Conservation (phyloP, 768 basidiomycete species). For the Leccinellum luteum region DNA sequence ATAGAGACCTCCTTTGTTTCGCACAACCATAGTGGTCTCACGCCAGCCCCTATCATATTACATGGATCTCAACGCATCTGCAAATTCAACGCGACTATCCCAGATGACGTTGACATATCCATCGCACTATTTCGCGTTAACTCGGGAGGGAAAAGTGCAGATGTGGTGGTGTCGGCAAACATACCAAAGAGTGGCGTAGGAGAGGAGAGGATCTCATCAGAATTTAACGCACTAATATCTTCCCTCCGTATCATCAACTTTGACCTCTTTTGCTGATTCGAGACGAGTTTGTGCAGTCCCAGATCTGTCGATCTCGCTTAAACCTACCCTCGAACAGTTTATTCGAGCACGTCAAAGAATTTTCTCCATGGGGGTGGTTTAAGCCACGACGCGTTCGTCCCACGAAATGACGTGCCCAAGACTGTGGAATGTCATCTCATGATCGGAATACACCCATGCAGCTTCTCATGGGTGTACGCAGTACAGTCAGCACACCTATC, state of each 20-base stretch:
- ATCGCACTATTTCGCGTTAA: slow-evolving; percentile 81
- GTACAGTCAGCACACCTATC: background rate
- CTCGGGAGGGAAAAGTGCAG: slow-evolving; percentile 52
- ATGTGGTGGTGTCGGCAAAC: slow-evolving; percentile 85
- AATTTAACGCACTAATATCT: slow-evolving; percentile 53
- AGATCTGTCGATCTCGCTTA: slow-evolving; percentile 1
- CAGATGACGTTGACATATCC: slow-evolving; percentile 73
- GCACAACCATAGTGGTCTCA: slow-evolving; percentile 44
- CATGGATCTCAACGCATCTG: slow-evolving; percentile 65
- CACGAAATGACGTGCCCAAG: background rate
- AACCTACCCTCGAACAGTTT: background rate
- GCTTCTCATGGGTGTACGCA: too few relatives aligned
- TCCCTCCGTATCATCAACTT: slow-evolving; percentile 69
- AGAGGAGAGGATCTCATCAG: slow-evolving; percentile 34
- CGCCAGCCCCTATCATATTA: slow-evolving; percentile 61
- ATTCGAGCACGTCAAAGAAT: background rate
- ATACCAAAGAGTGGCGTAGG: slow-evolving; percentile 55
- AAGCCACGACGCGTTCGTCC: background rate
- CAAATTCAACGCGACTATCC: slow-evolving; percentile 66
- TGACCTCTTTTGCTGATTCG: slow-evolving; percentile 59
- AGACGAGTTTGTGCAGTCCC: background rate
- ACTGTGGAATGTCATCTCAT: slow-evolving; percentile 5
- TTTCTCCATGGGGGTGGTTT: background rate
- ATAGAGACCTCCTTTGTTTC: slow-evolving; percentile 44
- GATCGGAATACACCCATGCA: background rate